Percentiles rank a stretch among this genome's conserved stretches.
These are phyloP conservation scores for Leccinellum luteum DNA, from an alignment of 768 basidiomycete species.

Conservation along the genomic window DNA sequence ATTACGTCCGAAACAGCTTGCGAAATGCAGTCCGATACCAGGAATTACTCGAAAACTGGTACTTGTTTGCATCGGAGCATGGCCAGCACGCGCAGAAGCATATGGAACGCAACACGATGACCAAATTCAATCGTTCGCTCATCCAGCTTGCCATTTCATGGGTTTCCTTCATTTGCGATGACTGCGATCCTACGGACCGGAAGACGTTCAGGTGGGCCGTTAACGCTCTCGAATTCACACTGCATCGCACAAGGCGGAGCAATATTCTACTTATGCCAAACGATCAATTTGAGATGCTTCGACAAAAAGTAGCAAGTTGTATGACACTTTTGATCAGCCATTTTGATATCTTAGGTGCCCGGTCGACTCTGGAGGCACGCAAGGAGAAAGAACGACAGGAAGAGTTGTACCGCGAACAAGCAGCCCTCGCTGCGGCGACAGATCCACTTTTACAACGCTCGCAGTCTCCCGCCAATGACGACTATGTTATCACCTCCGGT, in stretches of 20 bases:
- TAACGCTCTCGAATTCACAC: slow-evolving; percentile 89
- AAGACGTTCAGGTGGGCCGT: slow-evolving; percentile 99
- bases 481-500: slow-evolving; percentile 21
- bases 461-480: slow-evolving; percentile 36
- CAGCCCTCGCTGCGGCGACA: slow-evolving; percentile 45
- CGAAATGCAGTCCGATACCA: slow-evolving; percentile 62
- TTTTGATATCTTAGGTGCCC: slow-evolving; percentile 96
- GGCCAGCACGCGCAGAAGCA: slow-evolving; percentile 86
- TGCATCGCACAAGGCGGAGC: slow-evolving; percentile 82
- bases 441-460: slow-evolving; percentile 46
- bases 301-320: slow-evolving; percentile 90
- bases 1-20: slow-evolving; percentile 74
- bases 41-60: slow-evolving; percentile 92
- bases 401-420: slow-evolving; percentile 54
- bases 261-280: slow-evolving; percentile 86
- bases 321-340: slow-evolving; percentile 97
- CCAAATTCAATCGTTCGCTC: slow-evolving; percentile 79
- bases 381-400: slow-evolving; percentile 87
- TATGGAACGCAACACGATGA: slow-evolving; percentile 70
- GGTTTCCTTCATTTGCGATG: slow-evolving; percentile 98
- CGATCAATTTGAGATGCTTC: slow-evolving; percentile 86
- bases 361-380: slow-evolving; percentile 82
- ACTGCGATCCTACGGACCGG: slow-evolving; percentile 93
- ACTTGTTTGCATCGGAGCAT: slow-evolving; percentile 93
- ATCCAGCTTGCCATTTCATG: slow-evolving; percentile 93